Percentiles rank a stretch among this genome's conserved stretches.
phyloP scores from a whole-genome alignment of 148 eudicot genomes.

The Salicornia ramosissima region DNA sequence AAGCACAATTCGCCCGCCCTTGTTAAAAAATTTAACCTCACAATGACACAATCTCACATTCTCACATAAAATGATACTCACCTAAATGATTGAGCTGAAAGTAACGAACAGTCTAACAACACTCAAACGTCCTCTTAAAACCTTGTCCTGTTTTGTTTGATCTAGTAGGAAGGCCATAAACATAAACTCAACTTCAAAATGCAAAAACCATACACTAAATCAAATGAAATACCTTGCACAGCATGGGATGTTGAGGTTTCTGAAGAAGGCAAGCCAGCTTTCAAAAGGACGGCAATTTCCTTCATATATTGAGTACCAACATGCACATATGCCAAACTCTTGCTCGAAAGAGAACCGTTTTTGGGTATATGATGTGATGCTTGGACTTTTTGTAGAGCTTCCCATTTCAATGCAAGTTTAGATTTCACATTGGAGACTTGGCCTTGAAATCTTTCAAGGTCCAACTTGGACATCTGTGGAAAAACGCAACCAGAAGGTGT shows the following conservation, averaged over 20 bases:
- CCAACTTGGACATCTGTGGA: conserved; percentile 38
- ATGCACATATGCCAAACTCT: conserved; percentile 55
- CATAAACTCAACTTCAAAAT: background rate
- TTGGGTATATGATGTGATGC: conserved; percentile 37
- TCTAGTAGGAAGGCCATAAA: too few relatives aligned
- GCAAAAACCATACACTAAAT: background rate
- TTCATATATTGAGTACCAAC: conserved; percentile 45
- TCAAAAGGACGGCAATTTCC: conserved; percentile 26
- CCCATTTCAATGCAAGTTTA: conserved; percentile 46
- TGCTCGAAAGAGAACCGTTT: conserved; percentile 36
- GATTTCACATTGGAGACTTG: conserved; percentile 41
- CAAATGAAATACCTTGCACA: conserved; percentile 42
- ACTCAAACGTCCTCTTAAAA: too few relatives aligned
- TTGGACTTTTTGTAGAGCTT: conserved; percentile 41
- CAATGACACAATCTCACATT: too few relatives aligned
- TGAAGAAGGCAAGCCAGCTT: conserved; percentile 24
- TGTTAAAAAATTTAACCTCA: too few relatives aligned
- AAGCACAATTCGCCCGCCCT: too few relatives aligned
- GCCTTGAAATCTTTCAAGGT: conserved; percentile 40
- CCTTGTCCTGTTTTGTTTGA: too few relatives aligned
- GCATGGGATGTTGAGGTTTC: conserved; percentile 32
- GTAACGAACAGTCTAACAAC: too few relatives aligned
- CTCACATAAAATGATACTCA: too few relatives aligned
- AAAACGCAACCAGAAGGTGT: conserved; percentile 50
- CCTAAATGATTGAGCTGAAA: too few relatives aligned